Evolutionary conservation across 2,329 filamentous ascomycete species (phyloP).

Genomic region (Clonostachys chloroleuca): DNA sequence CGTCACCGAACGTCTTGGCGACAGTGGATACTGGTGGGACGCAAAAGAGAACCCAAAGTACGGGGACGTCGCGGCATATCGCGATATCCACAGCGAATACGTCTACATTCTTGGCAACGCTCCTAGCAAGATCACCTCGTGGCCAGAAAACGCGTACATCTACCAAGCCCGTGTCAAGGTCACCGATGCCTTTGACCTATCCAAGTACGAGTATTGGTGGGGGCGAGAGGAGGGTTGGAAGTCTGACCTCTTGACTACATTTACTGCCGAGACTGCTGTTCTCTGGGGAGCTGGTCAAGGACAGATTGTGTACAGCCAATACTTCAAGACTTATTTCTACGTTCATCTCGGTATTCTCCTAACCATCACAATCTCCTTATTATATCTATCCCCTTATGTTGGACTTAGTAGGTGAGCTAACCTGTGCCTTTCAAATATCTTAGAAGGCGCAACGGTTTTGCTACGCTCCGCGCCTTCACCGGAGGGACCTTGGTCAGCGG

Average conservation of each 20-base stretch:
- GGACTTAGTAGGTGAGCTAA: not conserved
- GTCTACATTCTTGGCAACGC: slow-evolving; percentile 31
- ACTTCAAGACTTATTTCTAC: slow-evolving; percentile 26
- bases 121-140: slow-evolving; percentile 17
- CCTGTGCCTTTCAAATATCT: not conserved
- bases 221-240: slow-evolving; percentile 28
- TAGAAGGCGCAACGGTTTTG: not conserved
- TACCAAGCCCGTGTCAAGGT: slow-evolving; percentile 29
- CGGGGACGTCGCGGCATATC: slow-evolving; percentile 28
- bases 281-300: slow-evolving; percentile 30
- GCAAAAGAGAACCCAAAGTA: slow-evolving; percentile 20
- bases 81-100: slow-evolving; percentile 27
- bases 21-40: slow-evolving; percentile 28
- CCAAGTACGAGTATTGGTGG: slow-evolving; percentile 34
- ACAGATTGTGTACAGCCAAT: slow-evolving; percentile 26
- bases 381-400: not conserved
- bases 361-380: no score
- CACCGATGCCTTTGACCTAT: slow-evolving; percentile 24
- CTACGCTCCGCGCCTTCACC: slow-evolving; percentile 16
- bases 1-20: slow-evolving; percentile 23
- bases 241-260: slow-evolving; percentile 16
- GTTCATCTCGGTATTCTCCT: slow-evolving; percentile 14
- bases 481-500: slow-evolving; percentile 29
- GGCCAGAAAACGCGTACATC: slow-evolving; percentile 16
- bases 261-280: slow-evolving; percentile 26